A percentile compares a stretch with the other conserved stretches of the same genome.
Conservation (phyloP, 2,329 filamentous ascomycete species). For the Claviceps sp. region DNA sequence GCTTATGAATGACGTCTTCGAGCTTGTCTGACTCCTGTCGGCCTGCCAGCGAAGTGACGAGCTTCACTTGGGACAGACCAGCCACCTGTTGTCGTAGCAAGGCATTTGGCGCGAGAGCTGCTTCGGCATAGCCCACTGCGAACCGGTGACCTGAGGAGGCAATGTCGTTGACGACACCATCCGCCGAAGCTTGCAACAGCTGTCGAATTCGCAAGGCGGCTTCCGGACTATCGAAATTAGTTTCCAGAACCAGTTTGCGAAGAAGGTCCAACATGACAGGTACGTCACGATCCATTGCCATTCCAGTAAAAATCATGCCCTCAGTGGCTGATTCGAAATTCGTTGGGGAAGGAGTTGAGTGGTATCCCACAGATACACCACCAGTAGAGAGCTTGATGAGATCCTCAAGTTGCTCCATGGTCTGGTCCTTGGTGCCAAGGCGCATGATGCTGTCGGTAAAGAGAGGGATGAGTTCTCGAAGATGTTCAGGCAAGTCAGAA, state of each 20-base stretch:
- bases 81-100: constrained; percentile 71
- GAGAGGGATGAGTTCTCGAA: constrained; percentile 72
- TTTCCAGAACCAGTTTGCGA: constrained; percentile 67
- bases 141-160: constrained; percentile 82
- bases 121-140: constrained; percentile 71
- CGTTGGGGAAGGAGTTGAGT: constrained; percentile 64
- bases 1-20: constrained; percentile 62
- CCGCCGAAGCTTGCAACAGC: constrained; percentile 72
- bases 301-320: constrained; percentile 73
- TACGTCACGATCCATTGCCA: constrained; percentile 79
- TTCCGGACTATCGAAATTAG: constrained; percentile 74
- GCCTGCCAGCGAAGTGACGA: constrained; percentile 66
- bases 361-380: constrained; percentile 73
- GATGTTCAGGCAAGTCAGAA: constrained; percentile 66
- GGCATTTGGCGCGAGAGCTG: constrained; percentile 58
- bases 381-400: constrained; percentile 93
- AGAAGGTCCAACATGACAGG: constrained; percentile 83
- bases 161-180: constrained; percentile 82
- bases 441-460: constrained; percentile 92
- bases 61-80: constrained; percentile 80
- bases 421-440: constrained; percentile 73
- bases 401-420: constrained; percentile 92
- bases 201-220: constrained; percentile 74
- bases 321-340: constrained; percentile 61
- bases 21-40: constrained; percentile 57